These are phyloP conservation scores for Rugonectria rugulosa DNA, from an alignment of 2,329 filamentous ascomycete species.

Conservation along the genomic window DNA sequence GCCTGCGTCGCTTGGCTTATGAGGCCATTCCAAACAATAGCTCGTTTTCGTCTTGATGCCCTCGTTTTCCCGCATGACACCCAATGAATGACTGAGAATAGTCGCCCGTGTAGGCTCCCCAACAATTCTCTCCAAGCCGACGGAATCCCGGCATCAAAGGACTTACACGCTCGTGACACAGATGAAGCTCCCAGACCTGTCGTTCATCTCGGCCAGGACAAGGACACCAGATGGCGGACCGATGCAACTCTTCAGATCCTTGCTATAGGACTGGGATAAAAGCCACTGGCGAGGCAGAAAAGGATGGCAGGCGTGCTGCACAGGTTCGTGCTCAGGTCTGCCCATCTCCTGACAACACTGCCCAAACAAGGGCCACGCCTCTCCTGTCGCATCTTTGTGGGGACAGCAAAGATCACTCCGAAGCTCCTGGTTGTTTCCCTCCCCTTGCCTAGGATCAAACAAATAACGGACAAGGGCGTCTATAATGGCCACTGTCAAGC, in stretches of 20 bases:
- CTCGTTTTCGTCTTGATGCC: neutral
- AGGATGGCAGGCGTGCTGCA: no score
- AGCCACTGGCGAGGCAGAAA: slow-evolving; percentile 4
- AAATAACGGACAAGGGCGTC: slow-evolving; percentile 21
- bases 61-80: slow-evolving; percentile 5
- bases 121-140: neutral
- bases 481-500: slow-evolving; percentile 22
- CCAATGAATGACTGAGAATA: slow-evolving; percentile 28
- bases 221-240: slow-evolving; percentile 13
- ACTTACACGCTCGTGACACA: slow-evolving; percentile 1
- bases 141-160: neutral
- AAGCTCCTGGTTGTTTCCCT: slow-evolving; percentile 7
- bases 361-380: slow-evolving; percentile 2
- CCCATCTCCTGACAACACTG: slow-evolving; percentile 3
- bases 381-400: slow-evolving; percentile 11
- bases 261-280: slow-evolving; percentile 14
- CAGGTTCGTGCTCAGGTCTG: slow-evolving; percentile 2
- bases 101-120: slow-evolving; percentile 23
- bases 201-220: slow-evolving; percentile 9
- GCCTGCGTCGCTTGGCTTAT: neutral
- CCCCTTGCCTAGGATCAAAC: slow-evolving; percentile 18
- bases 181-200: slow-evolving; percentile 3
- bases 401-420: slow-evolving; percentile 15
- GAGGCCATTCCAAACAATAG: neutral
- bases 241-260: neutral